Conservation (phyloP, 1,284 basidiomycete species). For the Austroboletus niveus region DNA sequence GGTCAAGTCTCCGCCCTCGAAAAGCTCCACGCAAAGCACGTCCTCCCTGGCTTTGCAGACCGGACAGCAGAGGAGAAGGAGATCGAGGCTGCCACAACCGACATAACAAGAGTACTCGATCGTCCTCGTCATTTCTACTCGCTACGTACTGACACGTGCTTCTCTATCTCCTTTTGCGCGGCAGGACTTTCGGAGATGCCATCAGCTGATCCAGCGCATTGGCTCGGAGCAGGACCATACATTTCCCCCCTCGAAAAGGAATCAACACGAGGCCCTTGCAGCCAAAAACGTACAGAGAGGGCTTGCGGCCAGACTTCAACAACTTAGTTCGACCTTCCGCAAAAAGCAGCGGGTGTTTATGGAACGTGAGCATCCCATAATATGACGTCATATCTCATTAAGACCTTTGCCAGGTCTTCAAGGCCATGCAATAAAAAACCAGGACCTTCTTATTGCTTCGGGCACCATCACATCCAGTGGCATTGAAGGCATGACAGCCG, state of each 20-base stretch:
- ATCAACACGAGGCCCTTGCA: constrained; percentile 63
- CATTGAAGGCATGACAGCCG: constrained; percentile 74
- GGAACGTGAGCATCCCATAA: constrained; percentile 73
- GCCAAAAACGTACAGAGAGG: constrained; percentile 97
- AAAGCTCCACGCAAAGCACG: constrained; percentile 93
- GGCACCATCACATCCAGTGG: constrained; percentile 81
- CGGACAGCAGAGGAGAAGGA: constrained; percentile 90
- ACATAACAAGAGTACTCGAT: constrained; percentile 78
- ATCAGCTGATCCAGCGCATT: constrained; percentile 77
- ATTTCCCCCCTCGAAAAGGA: constrained; percentile 49
- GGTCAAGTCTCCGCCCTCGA: constrained; percentile 75
- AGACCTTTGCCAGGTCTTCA: constrained; percentile 65
- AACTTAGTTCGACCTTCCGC: constrained; percentile 88
- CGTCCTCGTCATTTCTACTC: constrained; percentile 15
- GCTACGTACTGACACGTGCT: constrained; percentile 11
- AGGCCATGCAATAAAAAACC: constrained; percentile 93
- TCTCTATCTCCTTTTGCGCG: constrained; percentile 5
- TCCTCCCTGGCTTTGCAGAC: constrained; percentile 95
- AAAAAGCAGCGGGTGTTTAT: constrained; percentile 98
- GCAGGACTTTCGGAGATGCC: constrained; percentile 85
- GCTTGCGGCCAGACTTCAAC: constrained; percentile 92
- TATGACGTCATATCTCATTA: constrained; percentile 16
- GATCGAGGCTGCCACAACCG: constrained; percentile 83
- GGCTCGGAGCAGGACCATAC: constrained; percentile 45
- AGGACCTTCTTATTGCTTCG: constrained; percentile 84